Evolutionary conservation across 164 flowering plant genomes (phyloP).

Genomic region (Hamamelis virginiana): DNA sequence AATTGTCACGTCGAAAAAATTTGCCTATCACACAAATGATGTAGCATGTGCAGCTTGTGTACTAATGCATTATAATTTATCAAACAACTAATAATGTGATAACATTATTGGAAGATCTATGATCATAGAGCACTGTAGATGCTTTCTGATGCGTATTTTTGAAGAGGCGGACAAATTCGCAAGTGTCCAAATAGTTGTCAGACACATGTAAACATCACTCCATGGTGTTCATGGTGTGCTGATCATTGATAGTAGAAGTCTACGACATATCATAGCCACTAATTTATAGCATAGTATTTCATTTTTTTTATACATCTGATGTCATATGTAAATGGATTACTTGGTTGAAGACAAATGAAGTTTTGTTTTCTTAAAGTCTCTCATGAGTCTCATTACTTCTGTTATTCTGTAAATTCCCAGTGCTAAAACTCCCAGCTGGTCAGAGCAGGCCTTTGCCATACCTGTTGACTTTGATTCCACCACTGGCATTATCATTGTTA

Average conservation of each 20-base stretch:
- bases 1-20: neutral
- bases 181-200: neutral
- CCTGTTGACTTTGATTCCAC: constrained; percentile 73
- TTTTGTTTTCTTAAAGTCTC: neutral
- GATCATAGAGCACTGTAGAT: too few species aligned
- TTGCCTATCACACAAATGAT: neutral
- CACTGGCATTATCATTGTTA: constrained; percentile 63
- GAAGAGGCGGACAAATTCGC: neutral
- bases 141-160: too few species aligned
- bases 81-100: neutral
- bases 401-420: constrained; percentile 35
- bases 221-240: too few species aligned
- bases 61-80: neutral
- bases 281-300: neutral
- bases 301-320: too few species aligned
- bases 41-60: neutral
- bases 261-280: neutral
- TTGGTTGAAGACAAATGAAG: neutral
- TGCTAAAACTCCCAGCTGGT: constrained; percentile 80
- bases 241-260: too few species aligned
- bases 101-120: too few species aligned
- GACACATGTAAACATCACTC: neutral
- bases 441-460: constrained; percentile 70
- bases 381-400: too few species aligned
- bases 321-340: too few species aligned